phyloP scores from a whole-genome alignment of 2,329 filamentous ascomycete genomes.

The Aspergillus arachidicola region DNA sequence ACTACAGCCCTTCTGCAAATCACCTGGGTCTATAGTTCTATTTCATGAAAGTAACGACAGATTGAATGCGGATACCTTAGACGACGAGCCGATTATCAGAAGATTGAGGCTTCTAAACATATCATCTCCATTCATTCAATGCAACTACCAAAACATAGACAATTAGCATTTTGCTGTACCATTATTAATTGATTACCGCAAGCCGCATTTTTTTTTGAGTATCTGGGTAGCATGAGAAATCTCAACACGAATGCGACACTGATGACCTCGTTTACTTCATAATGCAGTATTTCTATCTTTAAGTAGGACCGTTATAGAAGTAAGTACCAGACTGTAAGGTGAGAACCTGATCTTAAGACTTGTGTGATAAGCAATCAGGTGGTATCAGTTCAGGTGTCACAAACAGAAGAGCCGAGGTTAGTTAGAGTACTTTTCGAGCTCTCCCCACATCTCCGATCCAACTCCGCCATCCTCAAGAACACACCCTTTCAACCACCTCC shows the following conservation, averaged over 20 bases:
- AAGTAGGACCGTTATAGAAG: background rate
- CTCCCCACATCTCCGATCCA: constrained; percentile 13
- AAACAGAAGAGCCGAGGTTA: constrained; percentile 4
- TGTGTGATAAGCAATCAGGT: background rate
- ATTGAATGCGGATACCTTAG: background rate
- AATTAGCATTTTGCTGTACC: background rate
- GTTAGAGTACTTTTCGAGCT: background rate
- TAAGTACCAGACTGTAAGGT: background rate
- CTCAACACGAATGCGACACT: background rate
- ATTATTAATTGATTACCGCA: background rate
- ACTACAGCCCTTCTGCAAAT: background rate
- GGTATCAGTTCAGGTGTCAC: background rate
- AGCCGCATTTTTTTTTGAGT: background rate
- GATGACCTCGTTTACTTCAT: background rate
- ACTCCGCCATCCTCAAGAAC: background rate
- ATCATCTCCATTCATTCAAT: background rate
- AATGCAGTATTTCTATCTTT: background rate
- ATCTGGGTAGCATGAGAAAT: background rate
- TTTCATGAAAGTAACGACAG: background rate
- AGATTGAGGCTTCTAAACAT: background rate
- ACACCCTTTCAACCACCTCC: background rate
- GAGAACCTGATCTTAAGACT: background rate
- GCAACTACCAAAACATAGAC: background rate
- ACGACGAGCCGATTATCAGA: background rate
- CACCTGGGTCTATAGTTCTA: background rate